Base-by-base conservation (phyloP, 2,329 filamentous ascomycete genomes). In the Tetracladium maxilliforme region DNA sequence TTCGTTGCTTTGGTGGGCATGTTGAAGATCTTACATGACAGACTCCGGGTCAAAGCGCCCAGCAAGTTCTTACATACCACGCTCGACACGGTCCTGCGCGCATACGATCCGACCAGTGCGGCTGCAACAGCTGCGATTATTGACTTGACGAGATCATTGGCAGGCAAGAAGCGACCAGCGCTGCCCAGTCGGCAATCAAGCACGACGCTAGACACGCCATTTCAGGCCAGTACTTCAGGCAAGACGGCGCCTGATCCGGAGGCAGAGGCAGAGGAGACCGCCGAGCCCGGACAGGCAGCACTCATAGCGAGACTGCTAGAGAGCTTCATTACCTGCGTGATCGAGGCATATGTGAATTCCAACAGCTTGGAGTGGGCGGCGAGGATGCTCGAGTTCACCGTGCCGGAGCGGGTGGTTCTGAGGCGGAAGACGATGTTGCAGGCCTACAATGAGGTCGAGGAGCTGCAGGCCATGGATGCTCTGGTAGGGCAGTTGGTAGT, bases 61-160 rank as follows among this genome's bases (percentile, higher is more conserved):
- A 84, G 78, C 23, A 66, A 78, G 17, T 90, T 87, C 48, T 59
- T 90, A 12, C 79, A 77, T 25, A 72, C 73, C 1, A 78, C 76
- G n/a, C 56, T 90, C 10, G 70, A 78, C 33, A 75, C 78, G 14
- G 69, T 86, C 23, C 61, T 76, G 27, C 58, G 64, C 28, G 68
- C 69, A 22, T 86, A 80, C 46, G 59, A 58, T 42, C 68, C 55
- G 34, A 69, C 60, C 7, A 64, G 65, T 32, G 67, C 73, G 33
- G 73, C 76, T 39, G 72, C 75, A 42, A 77, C 79, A 0, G 64
- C 74, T 2, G 66, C 72, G 2, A 65, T 82, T 12, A 68, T 83
- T 35, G 70, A 77, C 33, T 66, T 83, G 16, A 58, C 81, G 20
- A 75, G 77, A 35, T 72, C 68, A 4, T 56, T 87, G 4, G 70